These are phyloP conservation scores for Penicillium sp. DNA, from an alignment of 2,329 filamentous ascomycete species.

Conservation along the genomic window DNA sequence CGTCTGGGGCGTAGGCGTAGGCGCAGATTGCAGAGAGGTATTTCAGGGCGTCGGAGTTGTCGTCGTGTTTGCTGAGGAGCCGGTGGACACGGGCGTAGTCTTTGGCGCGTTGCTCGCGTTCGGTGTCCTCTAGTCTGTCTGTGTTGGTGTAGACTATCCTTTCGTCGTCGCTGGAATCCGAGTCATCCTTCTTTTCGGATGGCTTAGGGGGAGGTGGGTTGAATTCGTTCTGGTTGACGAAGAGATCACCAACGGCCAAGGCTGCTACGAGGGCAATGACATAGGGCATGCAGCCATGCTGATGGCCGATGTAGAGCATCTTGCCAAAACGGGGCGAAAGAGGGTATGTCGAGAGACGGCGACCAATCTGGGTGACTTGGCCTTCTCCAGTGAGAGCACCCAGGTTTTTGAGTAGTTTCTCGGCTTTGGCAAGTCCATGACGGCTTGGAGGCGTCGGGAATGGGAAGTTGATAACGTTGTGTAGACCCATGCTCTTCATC, in stretches of 20 bases:
- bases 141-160: constrained; percentile 54
- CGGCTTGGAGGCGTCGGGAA: constrained; percentile 87
- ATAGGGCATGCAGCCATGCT: constrained; percentile 76
- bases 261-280: constrained; percentile 84
- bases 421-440: constrained; percentile 71
- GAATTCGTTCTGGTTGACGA: constrained; percentile 74
- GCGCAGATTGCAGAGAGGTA: constrained; percentile 82
- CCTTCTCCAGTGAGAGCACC: constrained; percentile 70
- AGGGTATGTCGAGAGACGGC: constrained; percentile 81
- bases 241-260: constrained; percentile 81
- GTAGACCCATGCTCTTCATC: constrained; percentile 89
- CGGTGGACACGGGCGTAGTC: constrained; percentile 68
- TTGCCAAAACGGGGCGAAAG: constrained; percentile 85
- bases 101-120: constrained; percentile 60
- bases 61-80: constrained; percentile 74
- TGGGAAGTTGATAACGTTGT: constrained; percentile 87
- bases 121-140: constrained; percentile 67
- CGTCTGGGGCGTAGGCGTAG: constrained; percentile 66
- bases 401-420: constrained; percentile 79
- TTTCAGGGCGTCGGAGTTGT: constrained; percentile 82
- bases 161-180: constrained; percentile 32
- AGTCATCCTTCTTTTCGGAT: constrained; percentile 30
- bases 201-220: constrained; percentile 52
- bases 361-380: constrained; percentile 72
- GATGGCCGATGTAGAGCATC: constrained; percentile 82